phyloP scores from a whole-genome alignment of 768 basidiomycete genomes.

The Kwoniella sp. region DNA sequence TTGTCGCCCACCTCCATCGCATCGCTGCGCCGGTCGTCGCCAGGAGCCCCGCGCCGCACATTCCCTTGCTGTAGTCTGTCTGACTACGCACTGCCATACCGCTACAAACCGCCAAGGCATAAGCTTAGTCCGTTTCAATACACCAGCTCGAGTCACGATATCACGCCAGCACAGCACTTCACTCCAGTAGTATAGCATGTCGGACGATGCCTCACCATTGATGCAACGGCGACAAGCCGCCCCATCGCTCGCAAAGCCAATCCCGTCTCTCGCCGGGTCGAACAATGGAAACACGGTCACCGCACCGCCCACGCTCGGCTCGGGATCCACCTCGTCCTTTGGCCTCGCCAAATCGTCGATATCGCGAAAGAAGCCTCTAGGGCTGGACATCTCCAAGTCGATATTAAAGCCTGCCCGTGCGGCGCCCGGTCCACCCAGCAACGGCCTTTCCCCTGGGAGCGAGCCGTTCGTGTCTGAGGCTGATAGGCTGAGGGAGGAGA shows the following conservation, averaged over 20 bases:
- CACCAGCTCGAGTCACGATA: too few species aligned
- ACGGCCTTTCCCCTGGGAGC: conserved; percentile 1
- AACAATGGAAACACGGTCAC: not conserved
- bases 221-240: not conserved
- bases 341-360: conserved; percentile 35
- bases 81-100: too few species aligned
- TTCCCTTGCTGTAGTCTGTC: too few species aligned
- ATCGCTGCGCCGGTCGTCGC: too few species aligned
- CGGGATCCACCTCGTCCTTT: conserved; percentile 16
- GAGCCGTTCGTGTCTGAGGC: conserved; percentile 19
- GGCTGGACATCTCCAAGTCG: conserved; percentile 44
- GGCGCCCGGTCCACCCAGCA: conserved; percentile 33
- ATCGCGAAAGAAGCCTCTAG: conserved; percentile 46
- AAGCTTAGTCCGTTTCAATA: too few species aligned
- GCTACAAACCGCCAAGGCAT: too few species aligned
- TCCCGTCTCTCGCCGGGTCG: conserved; percentile 9
- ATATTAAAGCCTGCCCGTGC: conserved; percentile 40
- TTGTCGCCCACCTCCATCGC: too few species aligned
- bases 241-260: conserved; percentile 16
- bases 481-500: conserved; percentile 36
- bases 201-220: not conserved
- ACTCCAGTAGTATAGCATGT: conserved; percentile 6
- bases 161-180: too few species aligned
- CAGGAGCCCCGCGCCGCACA: too few species aligned
- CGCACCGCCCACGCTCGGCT: conserved; percentile 2